Evolutionary conservation across 345 rosid species (phyloP), one percentile per base, ranked within the genome.

Genomic region (Turnera subulata): DNA sequence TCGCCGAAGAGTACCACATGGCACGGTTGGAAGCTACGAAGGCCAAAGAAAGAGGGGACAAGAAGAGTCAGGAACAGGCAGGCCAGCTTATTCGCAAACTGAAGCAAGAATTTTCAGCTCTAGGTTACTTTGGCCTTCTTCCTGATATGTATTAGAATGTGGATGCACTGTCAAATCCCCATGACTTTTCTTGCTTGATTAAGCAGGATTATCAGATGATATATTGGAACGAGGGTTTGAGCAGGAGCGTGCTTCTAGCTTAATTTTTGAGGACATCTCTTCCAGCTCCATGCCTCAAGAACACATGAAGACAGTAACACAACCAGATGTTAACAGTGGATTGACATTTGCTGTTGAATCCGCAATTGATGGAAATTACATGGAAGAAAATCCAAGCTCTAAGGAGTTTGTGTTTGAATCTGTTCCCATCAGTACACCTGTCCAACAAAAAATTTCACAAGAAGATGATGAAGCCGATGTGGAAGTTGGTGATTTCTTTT

Each of bases 101-200:
- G 69, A 91, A 91, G 85, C 92, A 84, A 70, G 96, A 91, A 74
- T 76, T 91, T 69, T 73, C 90, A 67, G 83, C 85, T 66, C 79
- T 84, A 75, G 98, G 96, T 86, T 46, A 68, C 43, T 65, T 79
- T 62, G 22, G 46, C 62, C 49, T 44, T 20, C 54, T 64, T 63
- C 62, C 46, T 39, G 4, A 38, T 72, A 53, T 59, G 11, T 63
- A 21, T 58, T 39, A 22, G 56, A 58, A 56, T 40, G 39, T 63
- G 58, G 59, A 64, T 23, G 47, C 37, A 29, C 42, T 55, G 50
- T 65, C 50, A 66, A 29, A 64, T 58, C 75, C 43, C 65, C 68
- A 37, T 75, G 45, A 58, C 59, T 37, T 68, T 43, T 59, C 11
- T 62, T 80, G 52, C 56, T 76, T 59, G 53, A 32, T 57, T 66